Evolutionary conservation across 2,329 filamentous ascomycete genomes (phyloP).

Genomic region (Ophiostoma angusticollis): DNA sequence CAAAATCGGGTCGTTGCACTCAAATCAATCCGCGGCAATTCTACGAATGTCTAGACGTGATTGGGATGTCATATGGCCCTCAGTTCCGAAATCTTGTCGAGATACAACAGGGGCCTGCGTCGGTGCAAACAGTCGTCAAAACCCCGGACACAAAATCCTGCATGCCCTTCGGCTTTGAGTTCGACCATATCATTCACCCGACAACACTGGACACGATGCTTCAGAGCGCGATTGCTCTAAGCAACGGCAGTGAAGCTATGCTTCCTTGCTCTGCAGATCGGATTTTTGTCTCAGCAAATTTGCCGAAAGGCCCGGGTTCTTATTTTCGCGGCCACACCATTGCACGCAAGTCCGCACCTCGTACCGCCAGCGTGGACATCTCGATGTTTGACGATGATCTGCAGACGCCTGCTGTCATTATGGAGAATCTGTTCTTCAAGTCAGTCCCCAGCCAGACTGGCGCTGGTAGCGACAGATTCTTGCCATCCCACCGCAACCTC

Average conservation of each 20-base stretch:
- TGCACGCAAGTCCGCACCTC: conserved; percentile 22
- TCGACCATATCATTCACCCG: conserved; percentile 43
- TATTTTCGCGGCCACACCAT: conserved; percentile 30
- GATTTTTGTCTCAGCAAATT: conserved; percentile 31
- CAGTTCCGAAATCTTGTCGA: conserved; percentile 35
- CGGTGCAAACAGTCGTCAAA: conserved; percentile 24
- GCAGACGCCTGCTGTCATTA: conserved; percentile 24
- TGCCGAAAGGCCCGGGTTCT: conserved; percentile 21
- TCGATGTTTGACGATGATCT: conserved; percentile 27
- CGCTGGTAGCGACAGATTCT: conserved; percentile 23
- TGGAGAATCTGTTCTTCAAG: conserved; percentile 33
- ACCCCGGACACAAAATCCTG: conserved; percentile 36
- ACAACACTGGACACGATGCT: conserved; percentile 44
- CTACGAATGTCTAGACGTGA: conserved; percentile 36
- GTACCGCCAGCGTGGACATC: conserved; percentile 30
- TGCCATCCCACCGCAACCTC: conserved; percentile 36
- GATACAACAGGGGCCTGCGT: conserved; percentile 8
- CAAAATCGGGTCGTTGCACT: conserved; percentile 21
- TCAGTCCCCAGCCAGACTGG: conserved; percentile 20
- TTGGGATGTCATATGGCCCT: conserved; percentile 39
- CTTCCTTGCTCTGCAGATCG: conserved; percentile 34
- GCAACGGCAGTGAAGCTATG: conserved; percentile 29
- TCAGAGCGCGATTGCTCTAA: conserved; percentile 36
- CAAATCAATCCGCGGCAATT: conserved; percentile 30
- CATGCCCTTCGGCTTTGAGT: conserved; percentile 43